These are phyloP conservation scores for Lophiotrema nucula DNA, from an alignment of 495 filamentous ascomycete genomes.

Conservation along the genomic window DNA sequence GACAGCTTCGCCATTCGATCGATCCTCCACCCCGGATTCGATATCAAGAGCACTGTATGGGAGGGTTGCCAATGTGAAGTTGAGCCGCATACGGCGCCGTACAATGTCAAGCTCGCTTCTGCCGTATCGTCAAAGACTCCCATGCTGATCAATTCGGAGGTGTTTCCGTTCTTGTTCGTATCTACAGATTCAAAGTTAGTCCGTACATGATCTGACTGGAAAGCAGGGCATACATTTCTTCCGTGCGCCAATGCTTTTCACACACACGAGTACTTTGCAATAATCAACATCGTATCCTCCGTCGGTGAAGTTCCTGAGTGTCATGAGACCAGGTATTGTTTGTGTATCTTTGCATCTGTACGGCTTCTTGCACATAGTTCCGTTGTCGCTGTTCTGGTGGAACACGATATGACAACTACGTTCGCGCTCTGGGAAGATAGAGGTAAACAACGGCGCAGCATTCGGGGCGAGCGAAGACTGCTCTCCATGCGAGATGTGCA, in stretches of 20 bases:
- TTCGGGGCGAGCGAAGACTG: slow-evolving; percentile 35
- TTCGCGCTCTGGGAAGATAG: slow-evolving; percentile 54
- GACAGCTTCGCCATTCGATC: slow-evolving; percentile 43
- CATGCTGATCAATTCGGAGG: slow-evolving; percentile 51
- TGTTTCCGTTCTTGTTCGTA: slow-evolving; percentile 47
- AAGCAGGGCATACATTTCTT: slow-evolving; percentile 40
- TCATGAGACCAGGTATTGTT: slow-evolving; percentile 52
- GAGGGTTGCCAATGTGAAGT: slow-evolving; percentile 53
- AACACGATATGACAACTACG: slow-evolving; percentile 52
- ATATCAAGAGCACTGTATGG: slow-evolving; percentile 57
- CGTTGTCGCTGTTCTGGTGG: slow-evolving; percentile 48
- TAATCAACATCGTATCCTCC: slow-evolving; percentile 52
- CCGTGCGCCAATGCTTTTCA: slow-evolving; percentile 54
- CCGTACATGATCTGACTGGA: too few species aligned
- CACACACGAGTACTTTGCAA: slow-evolving; percentile 54
- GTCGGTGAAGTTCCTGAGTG: slow-evolving; percentile 52
- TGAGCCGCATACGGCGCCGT: slow-evolving; percentile 50
- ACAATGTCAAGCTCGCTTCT: slow-evolving; percentile 54
- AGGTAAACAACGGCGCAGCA: slow-evolving; percentile 43
- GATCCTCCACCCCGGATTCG: slow-evolving; percentile 49
- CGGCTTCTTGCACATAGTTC: slow-evolving; percentile 48
- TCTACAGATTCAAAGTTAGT: slow-evolving; percentile 36
- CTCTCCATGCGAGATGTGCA: slow-evolving; percentile 40
- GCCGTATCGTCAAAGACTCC: slow-evolving; percentile 61
- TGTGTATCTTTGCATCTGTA: slow-evolving; percentile 42